Base-by-base conservation (phyloP, 768 basidiomycete genomes). In the Cystofilobasidium bisporidii region DNA sequence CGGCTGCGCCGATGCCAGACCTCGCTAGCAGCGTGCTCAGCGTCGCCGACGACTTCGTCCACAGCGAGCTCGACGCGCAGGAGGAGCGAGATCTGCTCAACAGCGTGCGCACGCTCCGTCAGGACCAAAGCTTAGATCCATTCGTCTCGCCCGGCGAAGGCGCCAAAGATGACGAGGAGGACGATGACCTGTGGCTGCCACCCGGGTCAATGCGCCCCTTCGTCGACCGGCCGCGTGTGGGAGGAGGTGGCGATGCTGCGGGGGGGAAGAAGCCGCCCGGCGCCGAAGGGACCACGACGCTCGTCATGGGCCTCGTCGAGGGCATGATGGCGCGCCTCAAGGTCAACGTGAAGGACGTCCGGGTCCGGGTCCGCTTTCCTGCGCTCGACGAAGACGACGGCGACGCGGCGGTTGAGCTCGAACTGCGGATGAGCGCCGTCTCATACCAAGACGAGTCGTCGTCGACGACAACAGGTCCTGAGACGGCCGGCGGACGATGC, bases 11-110 rank as follows among this genome's bases (percentile, higher is more conserved):
- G 15, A 47, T 45, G 24, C 50, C 72, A 45, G 82, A 86, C 73
- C 81, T 93, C 18, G 80, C 88, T 5, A 83, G 86, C 56, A 91
- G 91, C 28, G 86, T 91, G n/a, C 82, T 82, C 32, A 86, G 86
- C n/a, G 83, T 87, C 18, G 89, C 91, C 1, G 86, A 90, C 71
- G 85, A 86, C 4, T 97, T 97, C 77, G 80, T 94, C 30, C 87
- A 92, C 57, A 82, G 89, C 70, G 89, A 92, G 73, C 79, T 96
- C 60, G 81, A 85, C 28, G 79, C 82, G 10, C 80, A 80, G 70
- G 90, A 94, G 74, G 88, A 86, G 72, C 84, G 83, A 10, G 79
- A 83, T 38, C 80, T 93, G 26, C 83, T 85, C 72, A 81, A 85
- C 68, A 89, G 89, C 1, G 77, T 91, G 8, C 57, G 83, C 83